These are phyloP conservation scores for Globisporangium cederbergense DNA, from an alignment of 352 stramenopile species.

Conservation along the genomic window DNA sequence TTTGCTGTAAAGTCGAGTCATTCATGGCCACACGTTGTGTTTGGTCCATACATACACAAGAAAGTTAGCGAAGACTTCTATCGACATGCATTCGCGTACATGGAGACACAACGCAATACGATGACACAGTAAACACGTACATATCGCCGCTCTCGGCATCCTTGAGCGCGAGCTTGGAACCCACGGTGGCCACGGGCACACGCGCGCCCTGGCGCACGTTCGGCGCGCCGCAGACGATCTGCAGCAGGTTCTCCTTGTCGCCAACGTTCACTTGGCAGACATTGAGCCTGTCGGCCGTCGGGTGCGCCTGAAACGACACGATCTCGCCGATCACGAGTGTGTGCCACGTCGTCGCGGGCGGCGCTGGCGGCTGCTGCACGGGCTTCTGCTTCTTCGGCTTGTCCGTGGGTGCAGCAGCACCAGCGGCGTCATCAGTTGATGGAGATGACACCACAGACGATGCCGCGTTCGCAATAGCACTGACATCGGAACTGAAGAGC, in stretches of 20 bases:
- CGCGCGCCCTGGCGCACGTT: conserved; percentile 58
- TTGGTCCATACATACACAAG: conserved; percentile 5
- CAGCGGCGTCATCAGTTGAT: background rate
- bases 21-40: background rate
- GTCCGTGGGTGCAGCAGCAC: background rate
- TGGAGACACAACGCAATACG: background rate
- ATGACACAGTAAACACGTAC: conserved; percentile 25
- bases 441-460: background rate
- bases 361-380: conserved; percentile 16
- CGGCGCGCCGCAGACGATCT: conserved; percentile 74
- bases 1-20: conserved; percentile 30
- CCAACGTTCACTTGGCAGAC: conserved; percentile 66
- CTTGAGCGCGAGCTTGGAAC: conserved; percentile 56
- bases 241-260: conserved; percentile 49
- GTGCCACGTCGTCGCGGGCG: conserved; percentile 54
- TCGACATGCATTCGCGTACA: background rate
- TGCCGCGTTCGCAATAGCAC: background rate
- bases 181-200: conserved; percentile 66
- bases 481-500: background rate
- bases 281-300: conserved; percentile 60
- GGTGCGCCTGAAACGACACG: conserved; percentile 50
- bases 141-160: conserved; percentile 42
- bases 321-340: conserved; percentile 74
- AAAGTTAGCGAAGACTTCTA: conserved; percentile 1
- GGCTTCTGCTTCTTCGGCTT: conserved; percentile 13